Evolutionary conservation across 495 filamentous ascomycete genomes (phyloP), one percentile per base, ranked within the genome.

Genomic region (Talaromyces stipitatus): DNA sequence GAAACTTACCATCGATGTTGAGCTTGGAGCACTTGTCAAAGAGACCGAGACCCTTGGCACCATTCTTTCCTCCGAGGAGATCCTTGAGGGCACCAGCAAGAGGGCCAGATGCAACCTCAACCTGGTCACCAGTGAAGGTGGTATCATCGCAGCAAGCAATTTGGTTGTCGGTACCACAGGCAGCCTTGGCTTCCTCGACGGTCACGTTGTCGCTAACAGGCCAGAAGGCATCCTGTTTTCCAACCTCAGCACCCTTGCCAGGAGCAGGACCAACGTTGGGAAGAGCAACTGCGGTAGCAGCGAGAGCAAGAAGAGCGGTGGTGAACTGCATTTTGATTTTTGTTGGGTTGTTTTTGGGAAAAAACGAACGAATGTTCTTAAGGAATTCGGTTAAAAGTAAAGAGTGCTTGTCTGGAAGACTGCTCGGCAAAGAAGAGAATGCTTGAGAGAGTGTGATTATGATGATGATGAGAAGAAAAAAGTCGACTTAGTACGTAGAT

Each of bases 121-220:
- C 69, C 58, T 69, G 67, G 62, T 80, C 76, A 45, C 74, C 73
- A n/a, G 69, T 69, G 63, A 75, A 73, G 58, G 50, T 64, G 54
- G 70, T 67, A 57, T 78, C 71, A 63, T 78, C 77, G 45, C 73
- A 75, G 70, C 78, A 78, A 58, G 72, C 70, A 47, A 80, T 72
- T 63, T 76, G 65, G 60, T 78, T 73, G 66, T 78, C 66, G 61
- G 71, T 61, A 63, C 78, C 78, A 56, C 78, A 80, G 64, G 74
- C 76, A 63, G 69, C 66, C 55, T 72, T 69, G 20, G 70, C 78
- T 66, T 79, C 65, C 64, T 73, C 61, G 64, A 78, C 66, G 51
- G 78, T 79, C 53, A 77, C 63, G 62, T 64, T 54, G 59, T 71
- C 66, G 38, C 71, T 72, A 30, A 72, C 70, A 56, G 68, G 64